Conservation (phyloP, 2,329 filamentous ascomycete species). For the Monilinia fructigena region DNA sequence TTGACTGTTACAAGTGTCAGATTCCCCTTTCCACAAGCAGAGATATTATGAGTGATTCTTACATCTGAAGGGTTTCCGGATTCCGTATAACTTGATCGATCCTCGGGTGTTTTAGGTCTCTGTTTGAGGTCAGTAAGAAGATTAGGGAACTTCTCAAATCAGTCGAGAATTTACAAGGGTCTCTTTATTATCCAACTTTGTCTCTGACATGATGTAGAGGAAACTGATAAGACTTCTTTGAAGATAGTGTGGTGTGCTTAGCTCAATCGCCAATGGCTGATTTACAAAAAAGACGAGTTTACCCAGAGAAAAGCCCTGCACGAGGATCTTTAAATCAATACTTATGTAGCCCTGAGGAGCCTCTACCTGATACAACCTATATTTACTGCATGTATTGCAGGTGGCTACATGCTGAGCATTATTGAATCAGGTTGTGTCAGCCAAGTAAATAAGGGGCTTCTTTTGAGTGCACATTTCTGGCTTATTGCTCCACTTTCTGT, state of each 20-base stretch:
- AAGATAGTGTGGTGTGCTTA: neutral
- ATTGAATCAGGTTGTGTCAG: neutral
- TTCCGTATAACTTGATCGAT: constrained; percentile 3
- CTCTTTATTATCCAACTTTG: neutral
- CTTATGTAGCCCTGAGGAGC: neutral
- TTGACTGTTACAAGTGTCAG: neutral
- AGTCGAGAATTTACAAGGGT: neutral
- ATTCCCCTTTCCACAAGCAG: neutral
- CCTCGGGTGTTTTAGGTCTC: constrained; percentile 15
- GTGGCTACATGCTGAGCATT: neutral
- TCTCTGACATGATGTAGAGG: neutral
- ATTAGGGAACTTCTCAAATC: neutral
- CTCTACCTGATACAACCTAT: neutral
- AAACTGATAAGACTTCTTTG: neutral
- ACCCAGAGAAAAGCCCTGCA: constrained; percentile 7
- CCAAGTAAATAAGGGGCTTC: neutral
- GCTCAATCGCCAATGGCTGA: neutral
- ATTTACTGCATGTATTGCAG: neutral
- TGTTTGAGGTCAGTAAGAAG: neutral
- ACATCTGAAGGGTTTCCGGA: constrained; percentile 18
- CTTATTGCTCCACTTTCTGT: neutral
- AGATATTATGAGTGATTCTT: neutral
- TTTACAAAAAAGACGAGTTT: neutral
- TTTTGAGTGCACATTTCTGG: neutral
- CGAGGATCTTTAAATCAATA: constrained; percentile 6